Base-by-base conservation (phyloP, 495 filamentous ascomycete species). In the Neurospora intermedia region DNA sequence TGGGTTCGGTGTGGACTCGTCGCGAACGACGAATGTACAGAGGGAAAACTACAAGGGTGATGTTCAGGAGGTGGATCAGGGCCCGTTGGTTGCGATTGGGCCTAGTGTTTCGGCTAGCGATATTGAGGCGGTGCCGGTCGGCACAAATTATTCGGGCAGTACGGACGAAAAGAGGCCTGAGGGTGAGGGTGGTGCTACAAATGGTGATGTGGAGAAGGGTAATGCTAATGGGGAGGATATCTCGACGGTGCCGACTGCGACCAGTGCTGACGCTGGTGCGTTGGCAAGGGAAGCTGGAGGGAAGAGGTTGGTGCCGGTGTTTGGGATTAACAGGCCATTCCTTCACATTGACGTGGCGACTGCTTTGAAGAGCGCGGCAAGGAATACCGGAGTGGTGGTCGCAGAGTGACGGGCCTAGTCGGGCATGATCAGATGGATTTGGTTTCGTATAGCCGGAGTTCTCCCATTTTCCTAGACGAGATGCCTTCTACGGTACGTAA, bases 341-440 rank as follows among this genome's bases (percentile, higher is more conserved):
- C 87, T 88, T 78, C 86, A 88, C 69, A 74, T 86, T 8, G 86
- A 88, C 75, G 46, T 98, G 15, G 93, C 92, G n/a, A 92, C 91
- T 77, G 96, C 96, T 39, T 79, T 98, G 54, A 76, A 75, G 62
- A 75, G 73, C 27, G 69, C 69, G 40, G 38, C 76, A 23, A 69
- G 70, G 54, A 78, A 70, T 38, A 66, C 75, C 71, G 15, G 54
- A 2, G 27, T 66, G 6, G 54, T 66, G 23, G 27, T 35, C 0
- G 54, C 54, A 1, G 54, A 66, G 7, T 35, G 35, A 10, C 54
- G 23, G 54, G 27, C 15, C 27, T 16, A 18, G 0, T 3, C 6
- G 54, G 54, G 31, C 15, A 38, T 66, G 54, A 18, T 18, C 23
- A 31, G 48, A 31, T 62, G 23, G 31, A 62, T 2, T 16, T 31